Evolutionary conservation across 805 yeast species (phyloP).

Genomic region (Metschnikowia proteae): DNA sequence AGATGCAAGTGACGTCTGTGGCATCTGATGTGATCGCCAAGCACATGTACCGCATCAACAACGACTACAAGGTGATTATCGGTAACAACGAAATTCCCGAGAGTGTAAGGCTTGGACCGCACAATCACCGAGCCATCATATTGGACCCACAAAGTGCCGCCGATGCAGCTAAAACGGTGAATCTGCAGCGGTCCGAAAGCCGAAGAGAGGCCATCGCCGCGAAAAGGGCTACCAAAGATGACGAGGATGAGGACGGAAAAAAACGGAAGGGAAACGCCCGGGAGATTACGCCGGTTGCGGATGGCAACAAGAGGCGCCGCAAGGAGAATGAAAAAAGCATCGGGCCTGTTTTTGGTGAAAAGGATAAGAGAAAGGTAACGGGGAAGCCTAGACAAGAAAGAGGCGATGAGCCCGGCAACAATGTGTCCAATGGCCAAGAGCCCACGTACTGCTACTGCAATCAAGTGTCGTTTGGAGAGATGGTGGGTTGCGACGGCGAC

Average conservation of each 20-base stretch:
- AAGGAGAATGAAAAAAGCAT: slow-evolving; percentile 14
- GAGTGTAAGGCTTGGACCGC: slow-evolving; percentile 68
- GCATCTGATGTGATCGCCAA: slow-evolving; percentile 75
- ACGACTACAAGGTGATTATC: slow-evolving; percentile 72
- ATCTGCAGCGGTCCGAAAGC: slow-evolving; percentile 74
- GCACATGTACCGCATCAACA: slow-evolving; percentile 69
- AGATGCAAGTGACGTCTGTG: slow-evolving; percentile 93
- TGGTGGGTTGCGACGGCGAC: slow-evolving; percentile 98
- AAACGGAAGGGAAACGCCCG: slow-evolving; percentile 15
- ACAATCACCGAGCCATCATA: slow-evolving; percentile 88
- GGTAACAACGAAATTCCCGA: slow-evolving; percentile 79
- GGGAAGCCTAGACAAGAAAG: slow-evolving; percentile 21
- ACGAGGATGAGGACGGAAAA: slow-evolving; percentile 25
- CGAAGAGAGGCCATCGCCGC: slow-evolving; percentile 94
- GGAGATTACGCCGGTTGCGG: slow-evolving; percentile 22
- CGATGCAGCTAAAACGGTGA: slow-evolving; percentile 53
- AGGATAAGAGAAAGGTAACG: slow-evolving; percentile 20
- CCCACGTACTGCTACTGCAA: slow-evolving; percentile 95
- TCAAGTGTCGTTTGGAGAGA: slow-evolving; percentile 95
- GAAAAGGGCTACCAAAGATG: slow-evolving; percentile 55
- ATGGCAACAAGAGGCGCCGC: slow-evolving; percentile 14
- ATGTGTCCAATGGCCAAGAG: slow-evolving; percentile 37
- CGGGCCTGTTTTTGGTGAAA: slow-evolving; percentile 5
- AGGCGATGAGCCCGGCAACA: slow-evolving; percentile 10
- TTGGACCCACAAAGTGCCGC: slow-evolving; percentile 49